These are phyloP conservation scores for Exidia glandulosa DNA, from an alignment of 768 basidiomycete species.

Conservation along the genomic window DNA sequence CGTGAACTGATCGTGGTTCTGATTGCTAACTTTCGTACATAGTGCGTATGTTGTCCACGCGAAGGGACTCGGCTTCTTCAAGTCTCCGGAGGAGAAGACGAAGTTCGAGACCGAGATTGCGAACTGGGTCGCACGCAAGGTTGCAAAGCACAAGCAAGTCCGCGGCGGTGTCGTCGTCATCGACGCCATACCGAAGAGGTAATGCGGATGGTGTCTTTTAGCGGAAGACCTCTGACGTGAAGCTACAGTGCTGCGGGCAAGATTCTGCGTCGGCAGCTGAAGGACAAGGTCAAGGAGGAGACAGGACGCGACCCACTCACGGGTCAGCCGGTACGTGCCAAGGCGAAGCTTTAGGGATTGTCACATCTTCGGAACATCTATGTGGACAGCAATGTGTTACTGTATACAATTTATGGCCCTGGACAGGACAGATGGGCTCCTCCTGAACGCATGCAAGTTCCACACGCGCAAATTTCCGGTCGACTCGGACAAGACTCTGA, in stretches of 20 bases:
- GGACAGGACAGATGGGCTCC: no score
- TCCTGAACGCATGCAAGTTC: no score
- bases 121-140: conserved; percentile 56
- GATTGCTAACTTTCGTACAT: not conserved
- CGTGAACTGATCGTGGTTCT: not conserved
- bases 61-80: conserved; percentile 13
- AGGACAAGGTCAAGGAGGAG: conserved; percentile 55
- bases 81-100: conserved; percentile 21
- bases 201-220: conserved; percentile 4
- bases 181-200: conserved; percentile 62
- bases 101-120: conserved; percentile 42
- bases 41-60: conserved; percentile 24
- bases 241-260: conserved; percentile 66
- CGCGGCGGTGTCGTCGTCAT: conserved; percentile 58
- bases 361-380: not conserved
- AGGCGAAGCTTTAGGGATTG: not conserved
- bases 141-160: conserved; percentile 67
- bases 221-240: not conserved
- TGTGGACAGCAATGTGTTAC: no score
- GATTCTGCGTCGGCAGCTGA: conserved; percentile 69
- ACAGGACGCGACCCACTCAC: not conserved
- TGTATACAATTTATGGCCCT: no score
- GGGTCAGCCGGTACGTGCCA: not conserved
- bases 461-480: no score
- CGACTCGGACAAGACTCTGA: no score